These are phyloP conservation scores for Trametes maxima DNA, from an alignment of 768 basidiomycete genomes.

Conservation along the genomic window DNA sequence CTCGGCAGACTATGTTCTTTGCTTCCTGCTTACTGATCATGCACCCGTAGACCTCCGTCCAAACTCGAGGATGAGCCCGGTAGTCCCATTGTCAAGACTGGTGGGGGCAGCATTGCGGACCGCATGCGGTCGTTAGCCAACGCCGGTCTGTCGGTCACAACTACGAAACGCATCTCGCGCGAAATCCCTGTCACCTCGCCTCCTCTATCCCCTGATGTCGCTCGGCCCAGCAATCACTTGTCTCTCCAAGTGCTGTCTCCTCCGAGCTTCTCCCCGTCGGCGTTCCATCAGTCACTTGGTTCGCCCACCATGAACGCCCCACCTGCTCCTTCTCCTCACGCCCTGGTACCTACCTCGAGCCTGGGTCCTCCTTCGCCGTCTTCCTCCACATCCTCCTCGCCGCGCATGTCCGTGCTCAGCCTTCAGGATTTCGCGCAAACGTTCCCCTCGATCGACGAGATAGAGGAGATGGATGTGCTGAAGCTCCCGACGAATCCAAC, in stretches of 20 bases:
- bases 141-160: slow-evolving; percentile 64
- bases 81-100: slow-evolving; percentile 33
- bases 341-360: slow-evolving; percentile 68
- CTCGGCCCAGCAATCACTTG: slow-evolving; percentile 41
- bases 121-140: slow-evolving; percentile 75
- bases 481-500: slow-evolving; percentile 54
- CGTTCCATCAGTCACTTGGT: slow-evolving; percentile 13
- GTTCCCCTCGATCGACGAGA: slow-evolving; percentile 80
- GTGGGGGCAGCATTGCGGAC: slow-evolving; percentile 78
- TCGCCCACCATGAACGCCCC: slow-evolving; percentile 31
- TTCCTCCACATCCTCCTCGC: slow-evolving; percentile 69
- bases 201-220: slow-evolving; percentile 33
- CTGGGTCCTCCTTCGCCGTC: slow-evolving; percentile 78
- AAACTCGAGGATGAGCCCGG: slow-evolving; percentile 17
- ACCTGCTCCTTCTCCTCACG: slow-evolving; percentile 44
- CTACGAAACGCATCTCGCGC: slow-evolving; percentile 59
- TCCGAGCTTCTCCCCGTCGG: slow-evolving; percentile 21
- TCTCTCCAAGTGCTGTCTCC: slow-evolving; percentile 37
- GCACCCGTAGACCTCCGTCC: background rate
- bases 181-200: slow-evolving; percentile 45
- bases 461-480: slow-evolving; percentile 58
- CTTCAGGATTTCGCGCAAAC: slow-evolving; percentile 61
- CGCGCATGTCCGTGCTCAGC: slow-evolving; percentile 43
- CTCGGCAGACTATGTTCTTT: background rate
- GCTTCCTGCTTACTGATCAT: background rate